These are phyloP conservation scores for Limnanthes douglasii DNA, from an alignment of 345 rosid genomes.

Conservation along the genomic window DNA sequence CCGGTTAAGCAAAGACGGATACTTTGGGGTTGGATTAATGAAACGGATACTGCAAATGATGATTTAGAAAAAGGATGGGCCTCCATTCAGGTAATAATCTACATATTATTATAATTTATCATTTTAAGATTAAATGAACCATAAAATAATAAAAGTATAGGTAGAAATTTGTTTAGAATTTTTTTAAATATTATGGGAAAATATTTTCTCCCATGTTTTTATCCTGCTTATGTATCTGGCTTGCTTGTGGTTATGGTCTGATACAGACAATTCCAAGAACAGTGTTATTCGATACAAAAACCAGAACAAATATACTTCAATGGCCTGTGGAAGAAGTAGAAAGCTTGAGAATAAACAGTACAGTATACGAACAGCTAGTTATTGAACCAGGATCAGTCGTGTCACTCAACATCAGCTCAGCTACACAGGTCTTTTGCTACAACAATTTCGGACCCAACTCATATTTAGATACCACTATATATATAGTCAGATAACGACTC, in stretches of 20 bases:
- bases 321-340: slow-evolving; percentile 84
- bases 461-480: neutral
- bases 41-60: slow-evolving; percentile 11
- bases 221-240: neutral
- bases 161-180: no score
- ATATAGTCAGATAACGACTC: neutral
- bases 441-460: neutral
- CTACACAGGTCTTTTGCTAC: slow-evolving; percentile 42
- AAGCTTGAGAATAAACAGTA: slow-evolving; percentile 38
- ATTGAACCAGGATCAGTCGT: slow-evolving; percentile 43
- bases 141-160: no score
- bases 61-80: slow-evolving; percentile 47
- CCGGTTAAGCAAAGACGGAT: slow-evolving; percentile 10
- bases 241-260: neutral
- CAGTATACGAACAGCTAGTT: slow-evolving; percentile 24
- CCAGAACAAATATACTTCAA: slow-evolving; percentile 43
- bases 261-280: slow-evolving; percentile 69
- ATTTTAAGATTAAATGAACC: no score
- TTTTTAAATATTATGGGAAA: no score
- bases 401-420: slow-evolving; percentile 41
- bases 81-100: slow-evolving; percentile 42
- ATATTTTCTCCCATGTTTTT: no score
- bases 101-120: neutral
- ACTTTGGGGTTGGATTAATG: slow-evolving; percentile 19
- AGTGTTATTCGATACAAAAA: slow-evolving; percentile 38